Percentiles rank a stretch among this genome's conserved stretches.
These are phyloP conservation scores for Calonectria pauciramosa DNA, from an alignment of 2,329 filamentous ascomycete species.

Conservation along the genomic window DNA sequence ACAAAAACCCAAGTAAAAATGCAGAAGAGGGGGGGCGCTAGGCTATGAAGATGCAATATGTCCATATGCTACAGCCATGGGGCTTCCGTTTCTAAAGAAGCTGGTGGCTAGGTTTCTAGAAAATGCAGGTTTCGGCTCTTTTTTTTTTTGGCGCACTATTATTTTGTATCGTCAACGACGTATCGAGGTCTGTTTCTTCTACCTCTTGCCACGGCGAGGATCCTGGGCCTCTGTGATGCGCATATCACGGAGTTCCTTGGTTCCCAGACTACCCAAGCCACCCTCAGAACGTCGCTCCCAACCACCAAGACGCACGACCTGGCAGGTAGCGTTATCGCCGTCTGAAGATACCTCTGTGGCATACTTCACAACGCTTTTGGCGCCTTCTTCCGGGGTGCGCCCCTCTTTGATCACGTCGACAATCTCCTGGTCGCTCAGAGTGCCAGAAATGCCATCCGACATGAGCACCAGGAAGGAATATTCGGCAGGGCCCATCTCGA, in stretches of 20 bases:
- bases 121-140: background rate
- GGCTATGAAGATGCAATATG: conserved; percentile 30
- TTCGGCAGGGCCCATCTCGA: conserved; percentile 85
- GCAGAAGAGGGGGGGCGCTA: conserved; percentile 19
- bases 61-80: background rate
- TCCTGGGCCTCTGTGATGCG: conserved; percentile 84
- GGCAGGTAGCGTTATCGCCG: conserved; percentile 78
- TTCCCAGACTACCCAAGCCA: conserved; percentile 88
- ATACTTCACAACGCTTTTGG: conserved; percentile 84
- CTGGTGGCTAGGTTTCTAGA: conserved; percentile 2
- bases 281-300: conserved; percentile 85
- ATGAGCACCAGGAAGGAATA: conserved; percentile 92
- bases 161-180: background rate
- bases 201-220: conserved; percentile 77
- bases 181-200: conserved; percentile 12
- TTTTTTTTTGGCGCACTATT: background rate
- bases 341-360: conserved; percentile 84
- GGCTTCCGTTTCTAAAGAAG: background rate
- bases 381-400: conserved; percentile 88
- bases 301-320: conserved; percentile 76
- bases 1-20: conserved; percentile 26
- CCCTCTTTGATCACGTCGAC: conserved; percentile 97
- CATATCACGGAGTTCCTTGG: conserved; percentile 91
- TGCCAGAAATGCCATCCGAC: conserved; percentile 89
- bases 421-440: conserved; percentile 91